phyloP scores from a whole-genome alignment of 345 rosid genomes.

The Moringa oleifera region DNA sequence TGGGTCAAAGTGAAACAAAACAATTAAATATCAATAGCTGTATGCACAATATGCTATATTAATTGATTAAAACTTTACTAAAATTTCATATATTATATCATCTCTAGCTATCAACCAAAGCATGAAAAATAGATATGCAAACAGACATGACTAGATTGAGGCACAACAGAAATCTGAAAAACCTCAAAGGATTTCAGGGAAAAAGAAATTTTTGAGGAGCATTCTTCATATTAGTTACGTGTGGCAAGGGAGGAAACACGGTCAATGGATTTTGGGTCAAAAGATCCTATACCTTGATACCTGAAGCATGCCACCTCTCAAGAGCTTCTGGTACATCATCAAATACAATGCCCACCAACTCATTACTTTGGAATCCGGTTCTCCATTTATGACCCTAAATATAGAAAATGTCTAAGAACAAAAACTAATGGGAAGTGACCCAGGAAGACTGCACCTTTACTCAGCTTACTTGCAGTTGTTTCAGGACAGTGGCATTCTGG shows the following conservation, averaged over 20 bases:
- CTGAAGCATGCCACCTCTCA: constrained; percentile 42
- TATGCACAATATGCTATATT: no score
- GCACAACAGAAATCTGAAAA: neutral
- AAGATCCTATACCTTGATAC: constrained; percentile 40
- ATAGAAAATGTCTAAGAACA: neutral
- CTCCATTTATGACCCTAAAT: constrained; percentile 57
- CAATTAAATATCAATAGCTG: no score
- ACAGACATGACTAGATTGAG: neutral
- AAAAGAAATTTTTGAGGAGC: neutral
- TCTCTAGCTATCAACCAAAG: neutral
- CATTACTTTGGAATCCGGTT: constrained; percentile 44
- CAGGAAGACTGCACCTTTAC: neutral
- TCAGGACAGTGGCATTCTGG: constrained; percentile 44
- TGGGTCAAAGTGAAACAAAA: neutral
- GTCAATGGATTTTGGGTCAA: neutral
- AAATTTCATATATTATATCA: no score
- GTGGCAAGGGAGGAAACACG: neutral
- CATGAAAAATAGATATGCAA: neutral
- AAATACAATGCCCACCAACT: constrained; percentile 42
- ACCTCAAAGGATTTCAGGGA: neutral
- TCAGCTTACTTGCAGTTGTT: constrained; percentile 46
- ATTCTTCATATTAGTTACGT: neutral
- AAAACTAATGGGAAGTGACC: neutral
- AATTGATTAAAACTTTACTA: no score
- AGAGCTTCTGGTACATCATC: constrained; percentile 57